Conservation (phyloP, 306 rosid genomes). For the Carpinus fangiana region DNA sequence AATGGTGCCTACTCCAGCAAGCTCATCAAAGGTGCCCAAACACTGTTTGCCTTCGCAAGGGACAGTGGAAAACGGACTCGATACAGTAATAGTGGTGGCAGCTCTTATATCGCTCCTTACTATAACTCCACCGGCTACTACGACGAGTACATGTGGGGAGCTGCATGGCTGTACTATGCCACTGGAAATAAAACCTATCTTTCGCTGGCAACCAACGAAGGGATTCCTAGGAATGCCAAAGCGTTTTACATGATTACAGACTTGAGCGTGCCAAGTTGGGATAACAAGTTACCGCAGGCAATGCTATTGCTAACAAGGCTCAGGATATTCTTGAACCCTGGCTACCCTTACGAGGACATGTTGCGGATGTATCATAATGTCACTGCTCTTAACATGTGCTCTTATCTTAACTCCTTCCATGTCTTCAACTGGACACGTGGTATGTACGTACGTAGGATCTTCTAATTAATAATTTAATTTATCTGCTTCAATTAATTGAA, state of each 20-base stretch:
- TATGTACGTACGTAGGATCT: neutral
- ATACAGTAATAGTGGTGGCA: conserved; percentile 33
- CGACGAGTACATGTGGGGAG: conserved; percentile 75
- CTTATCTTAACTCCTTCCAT: conserved; percentile 48
- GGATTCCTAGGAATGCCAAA: conserved; percentile 32
- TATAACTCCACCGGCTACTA: conserved; percentile 65
- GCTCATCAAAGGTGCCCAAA: conserved; percentile 49
- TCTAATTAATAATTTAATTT: neutral
- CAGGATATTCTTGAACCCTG: conserved; percentile 57
- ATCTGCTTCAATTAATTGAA: neutral
- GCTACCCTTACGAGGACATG: conserved; percentile 67
- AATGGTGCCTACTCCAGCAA: conserved; percentile 38
- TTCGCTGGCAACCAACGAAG: conserved; percentile 47
- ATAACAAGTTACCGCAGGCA: conserved; percentile 66
- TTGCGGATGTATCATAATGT: conserved; percentile 52
- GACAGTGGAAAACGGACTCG: conserved; percentile 37
- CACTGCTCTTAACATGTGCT: conserved; percentile 59
- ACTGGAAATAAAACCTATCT: conserved; percentile 55
- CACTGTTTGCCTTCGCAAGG: conserved; percentile 49
- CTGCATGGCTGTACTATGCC: conserved; percentile 64
- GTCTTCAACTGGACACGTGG: conserved; percentile 57
- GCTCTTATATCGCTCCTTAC: conserved; percentile 28
- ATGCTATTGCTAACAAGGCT: conserved; percentile 64
- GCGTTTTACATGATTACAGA: conserved; percentile 41
- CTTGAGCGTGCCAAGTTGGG: conserved; percentile 53